phyloP scores from a whole-genome alignment of 352 stramenopile genomes.

The Sclerospora graminicola region DNA sequence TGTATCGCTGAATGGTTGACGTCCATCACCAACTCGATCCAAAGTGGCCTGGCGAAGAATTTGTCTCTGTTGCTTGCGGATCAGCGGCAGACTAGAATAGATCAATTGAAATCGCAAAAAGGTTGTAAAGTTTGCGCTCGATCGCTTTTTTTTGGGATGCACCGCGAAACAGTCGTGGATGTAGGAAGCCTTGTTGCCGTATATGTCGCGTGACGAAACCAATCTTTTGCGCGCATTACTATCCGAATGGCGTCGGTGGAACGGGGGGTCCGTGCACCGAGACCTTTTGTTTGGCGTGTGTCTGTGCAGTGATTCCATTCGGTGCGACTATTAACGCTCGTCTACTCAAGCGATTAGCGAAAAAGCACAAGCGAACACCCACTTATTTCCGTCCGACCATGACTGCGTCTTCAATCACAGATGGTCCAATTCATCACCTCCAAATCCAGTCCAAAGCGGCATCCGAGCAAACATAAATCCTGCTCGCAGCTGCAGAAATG shows the following conservation, averaged over 20 bases:
- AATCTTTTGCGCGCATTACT: no score
- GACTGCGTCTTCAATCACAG: conserved; percentile 21
- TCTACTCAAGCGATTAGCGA: no score
- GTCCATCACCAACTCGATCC: conserved; percentile 47
- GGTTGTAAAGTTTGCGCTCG: conserved; percentile 49
- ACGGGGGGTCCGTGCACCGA: no score
- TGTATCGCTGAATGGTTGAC: conserved; percentile 53
- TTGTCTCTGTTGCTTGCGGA: conserved; percentile 45
- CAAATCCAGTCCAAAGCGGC: neutral
- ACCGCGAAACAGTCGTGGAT: conserved; percentile 44
- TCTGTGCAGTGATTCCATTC: no score
- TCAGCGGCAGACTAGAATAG: conserved; percentile 2
- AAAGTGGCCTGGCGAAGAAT: conserved; percentile 66
- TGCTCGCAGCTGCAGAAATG: conserved; percentile 20
- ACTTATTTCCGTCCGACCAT: no score
- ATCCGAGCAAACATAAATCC: conserved; percentile 11
- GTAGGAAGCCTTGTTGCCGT: no score
- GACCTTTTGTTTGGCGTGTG: no score
- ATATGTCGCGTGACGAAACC: no score
- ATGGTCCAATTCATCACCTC: conserved; percentile 17
- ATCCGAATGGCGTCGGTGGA: no score
- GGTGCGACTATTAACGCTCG: no score
- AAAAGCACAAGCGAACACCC: no score
- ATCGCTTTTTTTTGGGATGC: conserved; percentile 55
- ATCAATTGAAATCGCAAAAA: conserved; percentile 4